Conservation (phyloP, 331 rosid species). For the Rosa hybrid region DNA sequence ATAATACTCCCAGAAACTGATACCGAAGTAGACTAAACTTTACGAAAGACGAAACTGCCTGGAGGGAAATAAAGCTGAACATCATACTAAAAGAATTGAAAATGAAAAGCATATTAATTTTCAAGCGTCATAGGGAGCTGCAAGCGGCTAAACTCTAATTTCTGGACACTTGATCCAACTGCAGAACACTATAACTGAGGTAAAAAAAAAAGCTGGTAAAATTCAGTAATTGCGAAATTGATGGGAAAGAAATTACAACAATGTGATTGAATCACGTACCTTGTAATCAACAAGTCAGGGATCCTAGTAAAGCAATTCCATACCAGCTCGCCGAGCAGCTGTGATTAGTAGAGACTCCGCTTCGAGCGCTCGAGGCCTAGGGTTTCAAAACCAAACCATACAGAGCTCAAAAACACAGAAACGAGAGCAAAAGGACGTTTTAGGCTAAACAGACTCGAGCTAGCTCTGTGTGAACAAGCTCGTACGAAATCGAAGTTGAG, state of each 20-base stretch:
- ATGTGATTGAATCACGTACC: background rate
- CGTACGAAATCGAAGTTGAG: background rate
- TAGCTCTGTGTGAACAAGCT: background rate
- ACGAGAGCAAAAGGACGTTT: background rate
- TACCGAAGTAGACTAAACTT: background rate
- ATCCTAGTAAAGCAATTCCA: background rate
- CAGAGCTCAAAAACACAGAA: background rate
- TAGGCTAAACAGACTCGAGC: background rate
- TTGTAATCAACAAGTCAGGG: background rate
- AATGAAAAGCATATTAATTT: background rate
- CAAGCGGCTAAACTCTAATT: background rate
- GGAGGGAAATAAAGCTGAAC: background rate
- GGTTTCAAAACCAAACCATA: background rate
- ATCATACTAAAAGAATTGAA: background rate
- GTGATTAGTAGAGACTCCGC: background rate
- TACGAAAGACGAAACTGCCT: background rate
- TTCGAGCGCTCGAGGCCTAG: background rate
- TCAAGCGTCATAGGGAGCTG: background rate
- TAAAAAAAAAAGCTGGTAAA: background rate
- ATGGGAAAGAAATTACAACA: background rate
- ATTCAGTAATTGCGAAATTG: background rate
- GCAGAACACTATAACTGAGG: background rate
- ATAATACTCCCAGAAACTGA: slow-evolving; percentile 2
- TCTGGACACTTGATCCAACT: background rate
- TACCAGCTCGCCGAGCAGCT: background rate